A percentile compares a stretch with the other conserved stretches of the same genome.
phyloP scores from a whole-genome alignment of 225 moss, liverwort and hornwort genomes.

The Straminergon stramineum region DNA sequence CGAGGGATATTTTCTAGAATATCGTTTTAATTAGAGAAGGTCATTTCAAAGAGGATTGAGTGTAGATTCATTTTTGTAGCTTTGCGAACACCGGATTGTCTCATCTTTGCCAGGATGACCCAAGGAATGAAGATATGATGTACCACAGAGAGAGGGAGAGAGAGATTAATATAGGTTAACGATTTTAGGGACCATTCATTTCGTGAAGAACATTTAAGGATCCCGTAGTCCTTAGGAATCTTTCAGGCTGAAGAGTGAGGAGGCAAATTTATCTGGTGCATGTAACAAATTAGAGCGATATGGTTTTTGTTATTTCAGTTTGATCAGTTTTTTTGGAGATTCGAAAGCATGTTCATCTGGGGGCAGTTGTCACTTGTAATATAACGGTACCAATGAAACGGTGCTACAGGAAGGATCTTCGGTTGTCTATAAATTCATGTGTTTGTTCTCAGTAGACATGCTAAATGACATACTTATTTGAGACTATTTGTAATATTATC shows the following conservation, averaged over 20 bases:
- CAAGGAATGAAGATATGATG: neutral
- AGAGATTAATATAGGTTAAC: neutral
- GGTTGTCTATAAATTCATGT: neutral
- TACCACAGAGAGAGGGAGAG: neutral
- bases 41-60: neutral
- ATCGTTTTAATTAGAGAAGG: neutral
- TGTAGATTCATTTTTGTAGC: neutral
- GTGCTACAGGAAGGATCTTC: neutral
- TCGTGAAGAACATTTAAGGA: neutral
- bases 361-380: constrained; percentile 8
- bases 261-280: neutral
- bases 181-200: neutral
- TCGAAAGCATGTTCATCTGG: neutral
- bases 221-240: neutral
- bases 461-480: neutral
- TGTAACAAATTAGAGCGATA: neutral
- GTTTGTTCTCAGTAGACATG: neutral
- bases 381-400: neutral
- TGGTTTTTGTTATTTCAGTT: neutral
- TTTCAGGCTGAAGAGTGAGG: constrained; percentile 1
- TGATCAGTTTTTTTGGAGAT: neutral
- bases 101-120: neutral
- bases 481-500: neutral
- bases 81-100: neutral
- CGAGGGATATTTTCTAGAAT: neutral